phyloP scores from a whole-genome alignment of 768 basidiomycete species.

The Panaeolus cyanescens region DNA sequence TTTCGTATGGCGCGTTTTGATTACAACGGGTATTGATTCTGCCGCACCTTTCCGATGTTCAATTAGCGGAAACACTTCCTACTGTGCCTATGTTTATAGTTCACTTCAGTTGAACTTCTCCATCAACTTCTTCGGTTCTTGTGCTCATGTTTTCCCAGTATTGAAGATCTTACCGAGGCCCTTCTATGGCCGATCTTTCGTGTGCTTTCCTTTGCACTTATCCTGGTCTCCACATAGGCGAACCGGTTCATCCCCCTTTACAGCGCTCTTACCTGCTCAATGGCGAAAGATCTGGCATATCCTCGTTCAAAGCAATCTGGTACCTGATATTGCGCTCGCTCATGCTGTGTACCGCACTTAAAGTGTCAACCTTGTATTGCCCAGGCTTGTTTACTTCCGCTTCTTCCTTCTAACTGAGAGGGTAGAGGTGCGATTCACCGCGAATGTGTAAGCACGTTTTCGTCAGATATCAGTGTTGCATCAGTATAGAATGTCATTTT shows the following conservation, averaged over 20 bases:
- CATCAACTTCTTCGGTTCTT: constrained; percentile 27
- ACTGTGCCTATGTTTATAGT: not conserved
- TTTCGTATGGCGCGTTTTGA: not conserved
- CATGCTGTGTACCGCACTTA: constrained; percentile 12
- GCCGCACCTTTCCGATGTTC: not conserved
- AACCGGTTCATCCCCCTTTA: constrained; percentile 18
- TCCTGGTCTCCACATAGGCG: constrained; percentile 1
- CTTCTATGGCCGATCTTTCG: constrained; percentile 18
- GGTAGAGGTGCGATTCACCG: no score
- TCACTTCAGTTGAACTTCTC: not conserved
- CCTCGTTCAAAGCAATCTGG: constrained; percentile 15
- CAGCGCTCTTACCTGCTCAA: constrained; percentile 13
- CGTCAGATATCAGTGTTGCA: no score
- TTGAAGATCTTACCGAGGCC: constrained; percentile 11
- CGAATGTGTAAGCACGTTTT: no score
- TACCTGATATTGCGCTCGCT: not conserved
- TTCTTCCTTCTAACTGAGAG: no score
- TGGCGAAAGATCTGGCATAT: not conserved
- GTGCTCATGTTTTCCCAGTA: constrained; percentile 16
- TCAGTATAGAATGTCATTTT: no score
- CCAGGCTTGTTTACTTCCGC: constrained; percentile 19
- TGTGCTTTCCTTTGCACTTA: constrained; percentile 7
- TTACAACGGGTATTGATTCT: not conserved
- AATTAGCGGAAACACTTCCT: not conserved
- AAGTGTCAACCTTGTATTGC: constrained; percentile 26